Base-by-base conservation (phyloP, 2,329 filamentous ascomycete species). In the Didymella sp. region DNA sequence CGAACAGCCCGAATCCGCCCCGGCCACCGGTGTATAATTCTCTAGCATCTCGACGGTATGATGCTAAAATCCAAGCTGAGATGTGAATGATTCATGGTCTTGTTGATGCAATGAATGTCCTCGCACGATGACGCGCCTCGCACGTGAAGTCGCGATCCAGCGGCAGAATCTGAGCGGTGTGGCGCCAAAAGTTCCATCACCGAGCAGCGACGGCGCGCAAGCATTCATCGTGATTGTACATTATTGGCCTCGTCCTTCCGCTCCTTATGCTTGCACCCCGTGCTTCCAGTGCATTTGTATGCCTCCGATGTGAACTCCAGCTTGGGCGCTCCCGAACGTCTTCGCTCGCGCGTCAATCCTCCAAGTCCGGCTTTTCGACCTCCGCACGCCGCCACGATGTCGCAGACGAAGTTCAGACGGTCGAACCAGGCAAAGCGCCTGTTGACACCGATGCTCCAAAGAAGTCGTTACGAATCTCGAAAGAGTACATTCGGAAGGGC, bases 301-400 rank as follows among this genome's bases (percentile, higher is more conserved):
- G 74, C 71, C 59, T 77, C 38, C 72, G 72, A 62, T 77, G 75
- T 70, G 72, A 76, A 63, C 66, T 76, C 37, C 65, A 63, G 50
- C 63, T 66, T 49, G 66, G 62, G 49, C 70, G 66, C 17, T 62
- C 64, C 13, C 59, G 59, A 44, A 44, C 67, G 6, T 60, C 61
- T 37, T 48, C 57, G 21, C 51, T 62, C 28, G 28, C 62, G 22
- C 63, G 59, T 15, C 60, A 52, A 51, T 11, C 59, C 22, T 59
- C 67, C 22, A 64, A 57, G 45, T 59, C 70, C 45, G 56, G 47
- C 53, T 73, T 76, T 64, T 75, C 72, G 24, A 53, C 69, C 27
- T 68, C 71, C 42, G 37, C 58, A 33, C 63, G 64, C 56, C 70
- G 59, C 42, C 58, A 50, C 41, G 55, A 74, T 67, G 67, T 56